These are phyloP conservation scores for Atkinsonella hypoxylon DNA, from an alignment of 2,329 filamentous ascomycete genomes.

Conservation along the genomic window DNA sequence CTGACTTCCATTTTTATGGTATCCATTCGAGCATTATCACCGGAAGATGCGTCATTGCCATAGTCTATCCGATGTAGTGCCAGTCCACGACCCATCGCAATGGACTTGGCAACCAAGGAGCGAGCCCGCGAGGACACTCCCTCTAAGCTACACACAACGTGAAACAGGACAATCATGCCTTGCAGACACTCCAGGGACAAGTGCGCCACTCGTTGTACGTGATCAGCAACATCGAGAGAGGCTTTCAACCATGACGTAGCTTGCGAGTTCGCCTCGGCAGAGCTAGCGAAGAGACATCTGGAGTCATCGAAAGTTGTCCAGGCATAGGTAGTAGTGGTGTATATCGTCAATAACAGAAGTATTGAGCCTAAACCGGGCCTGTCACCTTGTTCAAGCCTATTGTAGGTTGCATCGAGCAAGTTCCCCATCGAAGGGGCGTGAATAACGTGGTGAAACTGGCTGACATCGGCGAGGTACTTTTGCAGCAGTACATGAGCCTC, in stretches of 20 bases:
- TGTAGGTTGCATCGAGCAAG: no score
- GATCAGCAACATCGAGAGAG: conserved; percentile 23
- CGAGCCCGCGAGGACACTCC: conserved; percentile 22
- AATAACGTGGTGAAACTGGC: no score
- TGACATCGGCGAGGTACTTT: no score
- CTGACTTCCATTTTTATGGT: conserved; percentile 24
- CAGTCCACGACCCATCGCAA: conserved; percentile 22
- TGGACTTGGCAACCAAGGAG: conserved; percentile 16
- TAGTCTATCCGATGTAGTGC: conserved; percentile 28
- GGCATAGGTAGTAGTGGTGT: conserved; percentile 18
- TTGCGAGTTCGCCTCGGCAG: conserved; percentile 17
- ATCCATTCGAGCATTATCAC: conserved; percentile 12
- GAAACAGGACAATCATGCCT: conserved; percentile 24
- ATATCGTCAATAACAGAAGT: conserved; percentile 9
- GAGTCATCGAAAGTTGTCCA: conserved; percentile 19
- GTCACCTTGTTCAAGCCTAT: no score
- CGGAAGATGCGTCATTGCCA: conserved; percentile 10
- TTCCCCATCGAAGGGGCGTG: no score
- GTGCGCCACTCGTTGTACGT: conserved; percentile 17
- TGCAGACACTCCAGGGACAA: conserved; percentile 24
- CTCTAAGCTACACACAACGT: conserved; percentile 27
- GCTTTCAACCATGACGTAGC: conserved; percentile 22
- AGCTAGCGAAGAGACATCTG: conserved; percentile 15
- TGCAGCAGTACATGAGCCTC: no score
- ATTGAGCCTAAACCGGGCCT: neutral